Evolutionary conservation across 2,329 filamentous ascomycete genomes (phyloP).

Genomic region (Trichoderma koningiopsis): DNA sequence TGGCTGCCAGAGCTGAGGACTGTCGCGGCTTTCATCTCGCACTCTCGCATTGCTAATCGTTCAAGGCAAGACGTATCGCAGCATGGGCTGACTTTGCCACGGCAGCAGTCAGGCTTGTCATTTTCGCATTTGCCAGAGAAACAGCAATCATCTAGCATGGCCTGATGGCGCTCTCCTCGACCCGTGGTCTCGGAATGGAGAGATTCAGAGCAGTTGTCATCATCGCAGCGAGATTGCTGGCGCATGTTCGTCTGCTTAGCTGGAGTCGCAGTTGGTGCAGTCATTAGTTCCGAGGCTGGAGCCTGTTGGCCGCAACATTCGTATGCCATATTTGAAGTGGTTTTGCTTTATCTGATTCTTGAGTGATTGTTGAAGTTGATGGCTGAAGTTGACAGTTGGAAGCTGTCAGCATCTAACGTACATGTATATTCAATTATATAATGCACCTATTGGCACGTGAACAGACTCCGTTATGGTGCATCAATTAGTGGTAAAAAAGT

Average conservation of each 20-base stretch:
- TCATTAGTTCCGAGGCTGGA: background rate
- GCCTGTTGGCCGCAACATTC: background rate
- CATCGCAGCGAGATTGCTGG: background rate
- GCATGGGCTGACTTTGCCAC: conserved; percentile 44
- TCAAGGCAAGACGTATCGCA: conserved; percentile 48
- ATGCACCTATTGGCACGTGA: background rate
- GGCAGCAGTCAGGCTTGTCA: conserved; percentile 41
- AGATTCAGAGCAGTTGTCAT: background rate
- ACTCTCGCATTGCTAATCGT: conserved; percentile 48
- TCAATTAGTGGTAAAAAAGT: no score
- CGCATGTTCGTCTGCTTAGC: background rate
- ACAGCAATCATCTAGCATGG: background rate
- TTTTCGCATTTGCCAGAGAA: background rate
- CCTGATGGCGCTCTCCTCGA: background rate
- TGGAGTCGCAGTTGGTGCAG: background rate
- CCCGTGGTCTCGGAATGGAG: background rate
- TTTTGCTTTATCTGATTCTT: background rate
- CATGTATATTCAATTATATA: no score
- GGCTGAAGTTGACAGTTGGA: background rate
- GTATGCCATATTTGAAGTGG: background rate
- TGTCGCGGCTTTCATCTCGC: conserved; percentile 29
- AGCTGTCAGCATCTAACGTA: background rate
- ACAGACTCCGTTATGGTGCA: no score
- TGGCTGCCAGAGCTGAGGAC: background rate
- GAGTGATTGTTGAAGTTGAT: background rate